A percentile compares a stretch with the other conserved stretches of the same genome.
Conservation (phyloP, 2,329 filamentous ascomycete species). For the Fusarium verticillioides region DNA sequence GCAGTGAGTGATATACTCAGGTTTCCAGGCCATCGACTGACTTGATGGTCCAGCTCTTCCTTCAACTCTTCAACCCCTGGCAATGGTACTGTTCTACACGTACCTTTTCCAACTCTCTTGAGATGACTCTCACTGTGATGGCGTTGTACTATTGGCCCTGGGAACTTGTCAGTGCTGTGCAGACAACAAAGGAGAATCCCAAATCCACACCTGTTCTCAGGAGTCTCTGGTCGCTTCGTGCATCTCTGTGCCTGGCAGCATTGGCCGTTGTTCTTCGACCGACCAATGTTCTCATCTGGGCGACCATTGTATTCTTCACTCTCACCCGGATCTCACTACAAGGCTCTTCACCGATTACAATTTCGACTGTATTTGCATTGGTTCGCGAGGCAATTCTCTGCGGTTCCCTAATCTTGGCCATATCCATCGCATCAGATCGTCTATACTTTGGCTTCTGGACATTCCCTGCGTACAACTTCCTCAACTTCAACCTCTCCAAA, state of each 20-base stretch:
- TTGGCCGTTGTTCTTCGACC: slow-evolving; percentile 87
- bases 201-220: slow-evolving; percentile 44
- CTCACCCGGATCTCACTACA: slow-evolving; percentile 55
- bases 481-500: slow-evolving; percentile 91
- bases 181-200: slow-evolving; percentile 54
- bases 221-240: slow-evolving; percentile 52
- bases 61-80: slow-evolving; percentile 69
- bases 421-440: slow-evolving; percentile 77
- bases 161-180: slow-evolving; percentile 67
- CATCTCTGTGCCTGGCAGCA: slow-evolving; percentile 80
- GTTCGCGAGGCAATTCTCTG: slow-evolving; percentile 73
- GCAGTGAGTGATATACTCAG: slow-evolving; percentile 65
- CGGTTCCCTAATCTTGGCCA: slow-evolving; percentile 67
- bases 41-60: slow-evolving; percentile 46
- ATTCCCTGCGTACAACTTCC: slow-evolving; percentile 86
- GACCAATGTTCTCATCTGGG: slow-evolving; percentile 90
- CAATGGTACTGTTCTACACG: slow-evolving; percentile 96
- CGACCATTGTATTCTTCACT: slow-evolving; percentile 64
- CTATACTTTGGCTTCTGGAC: slow-evolving; percentile 88
- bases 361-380: slow-evolving; percentile 62
- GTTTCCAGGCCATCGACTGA: neutral
- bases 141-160: slow-evolving; percentile 91
- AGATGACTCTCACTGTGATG: slow-evolving; percentile 85
- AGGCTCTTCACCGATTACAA: slow-evolving; percentile 55
- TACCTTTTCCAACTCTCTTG: slow-evolving; percentile 93